phyloP scores from a whole-genome alignment of 2,329 filamentous ascomycete genomes.

The Nemania sp. region DNA sequence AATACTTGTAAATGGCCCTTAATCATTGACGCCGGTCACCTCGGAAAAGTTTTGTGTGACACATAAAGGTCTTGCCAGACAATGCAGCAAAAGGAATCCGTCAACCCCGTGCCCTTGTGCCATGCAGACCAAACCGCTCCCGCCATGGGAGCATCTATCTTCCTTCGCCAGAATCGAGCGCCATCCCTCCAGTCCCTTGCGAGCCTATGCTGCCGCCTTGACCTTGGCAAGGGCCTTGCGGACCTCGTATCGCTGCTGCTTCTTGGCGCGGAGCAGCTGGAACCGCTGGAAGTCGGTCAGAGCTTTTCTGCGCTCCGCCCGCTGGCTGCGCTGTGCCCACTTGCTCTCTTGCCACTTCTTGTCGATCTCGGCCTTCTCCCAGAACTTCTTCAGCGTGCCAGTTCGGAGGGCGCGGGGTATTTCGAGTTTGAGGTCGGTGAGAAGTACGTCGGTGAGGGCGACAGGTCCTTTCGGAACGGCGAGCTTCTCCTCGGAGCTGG shows the following conservation, averaged over 20 bases:
- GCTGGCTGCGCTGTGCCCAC: constrained; percentile 92
- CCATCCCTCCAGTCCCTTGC: constrained; percentile 22
- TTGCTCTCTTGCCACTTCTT: constrained; percentile 87
- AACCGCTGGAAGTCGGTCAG: constrained; percentile 99
- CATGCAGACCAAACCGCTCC: constrained; percentile 28
- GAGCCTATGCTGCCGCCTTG: constrained; percentile 73
- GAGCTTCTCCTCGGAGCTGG: constrained; percentile 77
- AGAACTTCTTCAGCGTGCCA: constrained; percentile 80
- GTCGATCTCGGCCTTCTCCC: constrained; percentile 91
- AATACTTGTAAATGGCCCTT: constrained; percentile 59
- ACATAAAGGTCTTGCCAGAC: constrained; percentile 67
- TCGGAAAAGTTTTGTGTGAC: constrained; percentile 50
- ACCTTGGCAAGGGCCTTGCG: constrained; percentile 95
- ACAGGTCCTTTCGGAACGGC: constrained; percentile 86
- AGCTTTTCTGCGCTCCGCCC: constrained; percentile 82
- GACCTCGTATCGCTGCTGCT: constrained; percentile 98
- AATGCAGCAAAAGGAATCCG: constrained; percentile 53
- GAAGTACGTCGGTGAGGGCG: constrained; percentile 78
- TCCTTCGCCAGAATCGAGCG: constrained; percentile 19
- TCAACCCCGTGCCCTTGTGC: constrained; percentile 59
- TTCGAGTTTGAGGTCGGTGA: constrained; percentile 86
- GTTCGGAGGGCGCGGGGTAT: constrained; percentile 85
- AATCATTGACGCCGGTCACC: constrained; percentile 67
- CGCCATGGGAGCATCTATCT: constrained; percentile 46
- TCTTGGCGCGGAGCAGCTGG: constrained; percentile 99